phyloP scores from a whole-genome alignment of 2,329 filamentous ascomycete species.

The Sclerotinia borealis region DNA sequence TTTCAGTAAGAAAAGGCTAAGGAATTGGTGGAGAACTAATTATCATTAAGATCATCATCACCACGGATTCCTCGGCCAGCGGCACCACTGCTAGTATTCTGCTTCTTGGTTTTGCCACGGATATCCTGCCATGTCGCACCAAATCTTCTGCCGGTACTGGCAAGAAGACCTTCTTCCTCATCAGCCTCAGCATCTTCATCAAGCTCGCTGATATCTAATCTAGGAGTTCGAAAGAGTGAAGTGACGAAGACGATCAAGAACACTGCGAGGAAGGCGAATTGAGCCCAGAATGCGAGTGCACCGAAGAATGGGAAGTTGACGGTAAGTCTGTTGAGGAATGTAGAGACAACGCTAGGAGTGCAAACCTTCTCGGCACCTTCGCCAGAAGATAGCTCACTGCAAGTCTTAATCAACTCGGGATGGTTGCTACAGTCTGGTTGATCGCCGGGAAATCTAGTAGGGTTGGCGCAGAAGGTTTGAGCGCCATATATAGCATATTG shows the following conservation, averaged over 20 bases:
- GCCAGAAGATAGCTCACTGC: slow-evolving; percentile 69
- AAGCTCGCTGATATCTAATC: slow-evolving; percentile 66
- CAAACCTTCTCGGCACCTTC: slow-evolving; percentile 73
- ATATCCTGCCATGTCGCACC: slow-evolving; percentile 87
- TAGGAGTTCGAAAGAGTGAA: slow-evolving; percentile 73
- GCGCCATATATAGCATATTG: slow-evolving; percentile 93
- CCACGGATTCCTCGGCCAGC: slow-evolving; percentile 22
- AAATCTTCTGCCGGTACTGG: slow-evolving; percentile 74
- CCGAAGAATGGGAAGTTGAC: slow-evolving; percentile 96
- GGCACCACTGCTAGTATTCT: slow-evolving; percentile 13
- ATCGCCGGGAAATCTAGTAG: slow-evolving; percentile 53
- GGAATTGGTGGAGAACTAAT: not conserved
- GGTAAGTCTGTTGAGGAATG: slow-evolving; percentile 86
- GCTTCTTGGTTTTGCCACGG: slow-evolving; percentile 40
- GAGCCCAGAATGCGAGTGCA: slow-evolving; percentile 88
- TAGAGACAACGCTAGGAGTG: slow-evolving; percentile 85
- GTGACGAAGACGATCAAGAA: slow-evolving; percentile 78
- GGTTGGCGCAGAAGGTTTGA: slow-evolving; percentile 84
- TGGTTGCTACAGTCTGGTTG: slow-evolving; percentile 71
- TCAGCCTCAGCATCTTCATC: slow-evolving; percentile 88
- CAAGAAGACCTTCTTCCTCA: slow-evolving; percentile 87
- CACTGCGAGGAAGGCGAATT: slow-evolving; percentile 81
- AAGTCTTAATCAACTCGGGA: slow-evolving; percentile 68
- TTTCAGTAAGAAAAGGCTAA: not conserved
- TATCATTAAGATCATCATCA: slow-evolving; percentile 17